Evolutionary conservation across 108 stramenopile species (phyloP).

Genomic region (Discostella pseudostelligera): DNA sequence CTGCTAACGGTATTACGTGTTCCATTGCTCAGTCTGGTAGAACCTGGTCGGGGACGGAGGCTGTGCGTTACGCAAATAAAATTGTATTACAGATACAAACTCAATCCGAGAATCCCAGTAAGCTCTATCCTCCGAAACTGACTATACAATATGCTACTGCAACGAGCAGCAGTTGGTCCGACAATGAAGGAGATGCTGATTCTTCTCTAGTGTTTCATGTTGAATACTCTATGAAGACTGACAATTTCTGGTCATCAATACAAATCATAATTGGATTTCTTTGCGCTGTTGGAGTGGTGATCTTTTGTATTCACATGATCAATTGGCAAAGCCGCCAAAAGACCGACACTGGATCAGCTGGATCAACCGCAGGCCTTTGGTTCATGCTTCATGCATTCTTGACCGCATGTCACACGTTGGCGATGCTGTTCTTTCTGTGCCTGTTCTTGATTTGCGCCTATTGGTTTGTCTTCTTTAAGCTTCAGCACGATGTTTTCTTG

Average conservation of each 20-base stretch:
- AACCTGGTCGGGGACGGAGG: conserved; percentile 42
- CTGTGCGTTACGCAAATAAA: conserved; percentile 59
- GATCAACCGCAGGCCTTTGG: conserved; percentile 22
- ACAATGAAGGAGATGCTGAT: conserved; percentile 6
- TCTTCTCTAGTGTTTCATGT: conserved; percentile 46
- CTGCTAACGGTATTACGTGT: background rate
- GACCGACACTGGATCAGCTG: conserved; percentile 17
- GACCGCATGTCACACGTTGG: conserved; percentile 53
- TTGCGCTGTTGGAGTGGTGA: conserved; percentile 40
- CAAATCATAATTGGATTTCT: conserved; percentile 58
- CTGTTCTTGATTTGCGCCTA: conserved; percentile 51
- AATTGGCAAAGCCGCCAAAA: conserved; percentile 56
- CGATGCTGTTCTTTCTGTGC: conserved; percentile 45
- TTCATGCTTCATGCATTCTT: conserved; percentile 46
- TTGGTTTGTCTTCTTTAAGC: conserved; percentile 80
- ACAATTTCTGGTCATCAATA: conserved; percentile 50
- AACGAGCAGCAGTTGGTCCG: conserved; percentile 17
- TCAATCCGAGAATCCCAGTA: conserved; percentile 37
- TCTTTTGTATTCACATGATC: conserved; percentile 42
- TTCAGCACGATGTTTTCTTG: conserved; percentile 64
- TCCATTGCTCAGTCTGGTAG: conserved; percentile 25
- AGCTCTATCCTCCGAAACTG: conserved; percentile 62
- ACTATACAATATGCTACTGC: conserved; percentile 59
- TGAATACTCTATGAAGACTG: conserved; percentile 61
- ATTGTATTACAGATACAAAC: conserved; percentile 50